Conservation (phyloP, 1,284 basidiomycete species). For the Papiliotrema nemorosa region DNA sequence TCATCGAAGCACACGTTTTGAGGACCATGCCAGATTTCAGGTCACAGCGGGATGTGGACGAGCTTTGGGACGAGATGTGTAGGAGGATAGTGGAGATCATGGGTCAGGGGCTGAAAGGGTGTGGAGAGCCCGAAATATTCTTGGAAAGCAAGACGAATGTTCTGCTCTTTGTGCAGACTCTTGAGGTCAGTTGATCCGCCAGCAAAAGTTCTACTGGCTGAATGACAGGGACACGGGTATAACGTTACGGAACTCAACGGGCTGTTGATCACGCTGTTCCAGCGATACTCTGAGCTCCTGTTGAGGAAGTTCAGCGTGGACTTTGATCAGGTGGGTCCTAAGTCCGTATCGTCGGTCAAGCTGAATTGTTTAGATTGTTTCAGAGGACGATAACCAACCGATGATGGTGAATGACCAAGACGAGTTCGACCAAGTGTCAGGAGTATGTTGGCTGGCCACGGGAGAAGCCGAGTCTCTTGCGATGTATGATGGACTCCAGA, state of each 20-base stretch:
- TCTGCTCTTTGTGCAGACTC: constrained; percentile 83
- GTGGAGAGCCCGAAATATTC: constrained; percentile 78
- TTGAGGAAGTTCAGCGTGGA: constrained; percentile 76
- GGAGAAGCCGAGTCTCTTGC: constrained; percentile 63
- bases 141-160: constrained; percentile 80
- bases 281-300: constrained; percentile 80
- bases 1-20: constrained; percentile 91
- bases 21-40: constrained; percentile 78
- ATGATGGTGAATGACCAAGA: constrained; percentile 74
- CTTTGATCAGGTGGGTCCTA: constrained; percentile 65
- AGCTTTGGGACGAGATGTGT: constrained; percentile 91
- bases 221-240: constrained; percentile 72
- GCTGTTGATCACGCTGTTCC: constrained; percentile 82
- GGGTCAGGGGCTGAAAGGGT: constrained; percentile 66
- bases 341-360: not conserved
- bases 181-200: constrained; percentile 64
- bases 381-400: constrained; percentile 84
- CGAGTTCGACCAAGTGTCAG: constrained; percentile 73
- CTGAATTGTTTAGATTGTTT: constrained; percentile 62
- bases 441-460: constrained; percentile 78
- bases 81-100: constrained; percentile 72
- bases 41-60: constrained; percentile 84
- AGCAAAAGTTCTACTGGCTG: too few species aligned
- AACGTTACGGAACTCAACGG: constrained; percentile 77
- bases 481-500: constrained; percentile 52